Base-by-base conservation (phyloP, 2,329 filamentous ascomycete genomes). In the Orbilia blumenaviensis region DNA sequence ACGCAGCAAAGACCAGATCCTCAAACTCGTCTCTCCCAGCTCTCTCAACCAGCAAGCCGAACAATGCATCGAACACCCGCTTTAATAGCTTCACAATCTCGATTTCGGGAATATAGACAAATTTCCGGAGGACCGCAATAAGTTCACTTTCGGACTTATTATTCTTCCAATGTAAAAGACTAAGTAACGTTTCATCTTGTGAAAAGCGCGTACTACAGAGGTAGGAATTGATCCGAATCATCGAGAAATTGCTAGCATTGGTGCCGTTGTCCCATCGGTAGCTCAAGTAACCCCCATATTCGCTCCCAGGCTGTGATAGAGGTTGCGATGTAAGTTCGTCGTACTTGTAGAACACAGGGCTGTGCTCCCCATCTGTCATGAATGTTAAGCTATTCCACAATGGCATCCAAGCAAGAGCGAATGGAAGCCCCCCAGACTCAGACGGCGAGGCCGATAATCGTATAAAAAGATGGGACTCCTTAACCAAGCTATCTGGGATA, bases 131-230 rank as follows among this genome's bases (percentile, higher is more conserved):
- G 0, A 96, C 85, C 23, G 89, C 86, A 0, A 92, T 86, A 0
- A 98, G 86, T 36, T 94, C 89, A 27, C 90, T 89, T 50, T 89
- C 87, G 8, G 66, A 77, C 0, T 90, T 86, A 42, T 90, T 87
- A 10, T 94, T 91, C 81, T 89, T 92, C 95, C 95, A 98, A 79
- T 90, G 92, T 34, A 98, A 84, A 25, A 99, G 85, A 14, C 92
- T 91, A 16, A 97, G 85, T 9, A 99, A 88, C 14, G 91, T 89
- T 67, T 94, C 91, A 81, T 99, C 94, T 81, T 99, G 95, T 0
- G 94, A 97, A 81, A 96, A 96, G 74, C 90, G 89, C 0, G 95
- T 99, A 83, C 95, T 98, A 86, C 94, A 97, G 5, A 99, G 88
- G 80, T 92, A 96, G 0, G 94, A 96, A 74, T 92, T 88, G 9